Conservation (phyloP, 2,329 filamentous ascomycete species). For the Arthrinium phaeospermum region DNA sequence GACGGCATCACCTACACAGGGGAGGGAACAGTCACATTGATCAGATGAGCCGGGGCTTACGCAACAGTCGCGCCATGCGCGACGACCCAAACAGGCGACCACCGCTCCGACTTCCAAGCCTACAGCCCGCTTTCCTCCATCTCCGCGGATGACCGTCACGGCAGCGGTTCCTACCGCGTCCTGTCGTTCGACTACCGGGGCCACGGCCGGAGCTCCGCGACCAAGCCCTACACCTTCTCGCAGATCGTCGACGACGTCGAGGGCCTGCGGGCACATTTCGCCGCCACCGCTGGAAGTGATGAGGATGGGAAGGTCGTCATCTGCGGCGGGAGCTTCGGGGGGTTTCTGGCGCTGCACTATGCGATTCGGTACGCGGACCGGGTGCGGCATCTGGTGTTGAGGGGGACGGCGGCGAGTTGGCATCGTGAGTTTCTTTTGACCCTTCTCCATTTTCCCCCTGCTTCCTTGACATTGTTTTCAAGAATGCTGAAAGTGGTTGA, state of each 20-base stretch:
- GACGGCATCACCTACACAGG: not conserved
- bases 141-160: not conserved
- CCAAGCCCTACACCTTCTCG: conserved; percentile 42
- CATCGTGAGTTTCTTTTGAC: conserved; percentile 37
- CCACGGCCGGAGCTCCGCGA: conserved; percentile 42
- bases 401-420: conserved; percentile 44
- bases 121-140: conserved; percentile 36
- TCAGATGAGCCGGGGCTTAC: not conserved
- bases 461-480: too few relatives aligned
- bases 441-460: not conserved
- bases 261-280: conserved; percentile 37
- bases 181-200: conserved; percentile 45
- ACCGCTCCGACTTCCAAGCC: conserved; percentile 41
- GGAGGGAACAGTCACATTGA: too few relatives aligned
- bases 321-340: conserved; percentile 47
- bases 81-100: conserved; percentile 34
- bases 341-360: conserved; percentile 46
- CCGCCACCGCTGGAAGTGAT: conserved; percentile 20
- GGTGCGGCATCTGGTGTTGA: conserved; percentile 41
- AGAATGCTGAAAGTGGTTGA: not conserved
- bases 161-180: conserved; percentile 31
- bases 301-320: conserved; percentile 37
- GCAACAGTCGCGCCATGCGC: not conserved
- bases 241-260: conserved; percentile 47
- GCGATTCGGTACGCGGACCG: conserved; percentile 42